phyloP scores from a whole-genome alignment of 2,329 filamentous ascomycete genomes.

The Parastagonospora avenae region DNA sequence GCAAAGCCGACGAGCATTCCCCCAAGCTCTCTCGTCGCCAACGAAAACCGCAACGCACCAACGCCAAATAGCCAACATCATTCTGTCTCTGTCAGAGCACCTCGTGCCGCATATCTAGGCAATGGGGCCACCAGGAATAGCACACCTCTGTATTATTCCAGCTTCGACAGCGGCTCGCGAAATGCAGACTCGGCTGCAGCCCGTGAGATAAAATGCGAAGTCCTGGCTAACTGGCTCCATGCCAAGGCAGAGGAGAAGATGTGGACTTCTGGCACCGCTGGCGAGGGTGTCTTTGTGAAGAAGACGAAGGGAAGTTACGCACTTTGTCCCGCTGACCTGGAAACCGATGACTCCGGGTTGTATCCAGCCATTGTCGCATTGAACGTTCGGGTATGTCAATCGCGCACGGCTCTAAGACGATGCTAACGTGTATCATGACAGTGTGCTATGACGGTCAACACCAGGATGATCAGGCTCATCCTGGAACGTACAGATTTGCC shows the following conservation, averaged over 20 bases:
- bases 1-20: too few relatives aligned
- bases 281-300: slow-evolving; percentile 63
- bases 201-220: slow-evolving; percentile 62
- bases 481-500: slow-evolving; percentile 56
- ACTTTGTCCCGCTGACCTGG: slow-evolving; percentile 56
- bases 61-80: too few relatives aligned
- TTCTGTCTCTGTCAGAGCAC: background rate
- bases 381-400: slow-evolving; percentile 58
- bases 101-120: background rate
- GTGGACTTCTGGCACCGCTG: slow-evolving; percentile 55
- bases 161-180: background rate
- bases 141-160: background rate
- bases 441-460: slow-evolving; percentile 72
- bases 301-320: slow-evolving; percentile 57
- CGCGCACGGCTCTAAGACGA: background rate
- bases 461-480: slow-evolving; percentile 64
- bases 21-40: too few relatives aligned
- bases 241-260: slow-evolving; percentile 64
- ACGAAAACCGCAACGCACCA: too few relatives aligned
- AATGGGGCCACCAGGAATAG: too few relatives aligned
- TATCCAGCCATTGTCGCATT: slow-evolving; percentile 56
- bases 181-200: slow-evolving; percentile 48
- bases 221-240: slow-evolving; percentile 68
- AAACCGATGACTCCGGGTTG: slow-evolving; percentile 54
- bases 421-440: slow-evolving; percentile 35